Base-by-base conservation (phyloP, 805 yeast genomes). In the Pichia gijzeniarum region DNA sequence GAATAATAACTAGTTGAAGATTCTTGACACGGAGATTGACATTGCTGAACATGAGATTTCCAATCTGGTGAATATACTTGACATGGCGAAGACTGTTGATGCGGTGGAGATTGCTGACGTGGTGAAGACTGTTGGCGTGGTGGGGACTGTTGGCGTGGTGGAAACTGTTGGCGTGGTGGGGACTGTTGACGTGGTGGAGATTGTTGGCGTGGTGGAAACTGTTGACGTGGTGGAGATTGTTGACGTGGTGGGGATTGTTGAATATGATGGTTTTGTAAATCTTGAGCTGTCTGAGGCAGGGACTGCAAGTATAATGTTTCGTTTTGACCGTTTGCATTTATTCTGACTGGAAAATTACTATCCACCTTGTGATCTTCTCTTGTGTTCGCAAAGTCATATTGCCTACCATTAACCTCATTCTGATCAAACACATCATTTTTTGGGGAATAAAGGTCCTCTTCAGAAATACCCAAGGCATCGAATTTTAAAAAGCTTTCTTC, bases 401-500 rank as follows among this genome's bases (percentile, higher is more conserved):
- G 28, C 10, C 10, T 6, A 25, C 28, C 10, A 10, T 10, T 25
- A 10, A 7, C 10, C 6, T 25, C 6, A 25, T 25, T 25, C 10
- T 25, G 9, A 10, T 25, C 28, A 25, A 25, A 25, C 10, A 25
- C 10, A 7, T 25, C 28, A 6, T 25, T 25, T 25, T 25, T 25
- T 7, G 28, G 28, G 10, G 28, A 25, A 25, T 25, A 10, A 25
- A 43, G 25, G 20, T 43, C 45, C 3, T 35, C 19, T 3, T 43
- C 46, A 2, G 19, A 10, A 3, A 40, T 17, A 9, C 19, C 44
- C 12, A 44, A 19, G 13, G 41, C 28, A 28, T 44, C 48, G 30
- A 37, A 36, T 21, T 25, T 14, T 19, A 46, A 19, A 22, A 46
- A 46, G 1, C 34, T 41, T 16, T 38, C 44, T 16, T 40, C 43